These are phyloP conservation scores for Cladosporium phlei DNA, from an alignment of 2,329 filamentous ascomycete species.

Conservation along the genomic window DNA sequence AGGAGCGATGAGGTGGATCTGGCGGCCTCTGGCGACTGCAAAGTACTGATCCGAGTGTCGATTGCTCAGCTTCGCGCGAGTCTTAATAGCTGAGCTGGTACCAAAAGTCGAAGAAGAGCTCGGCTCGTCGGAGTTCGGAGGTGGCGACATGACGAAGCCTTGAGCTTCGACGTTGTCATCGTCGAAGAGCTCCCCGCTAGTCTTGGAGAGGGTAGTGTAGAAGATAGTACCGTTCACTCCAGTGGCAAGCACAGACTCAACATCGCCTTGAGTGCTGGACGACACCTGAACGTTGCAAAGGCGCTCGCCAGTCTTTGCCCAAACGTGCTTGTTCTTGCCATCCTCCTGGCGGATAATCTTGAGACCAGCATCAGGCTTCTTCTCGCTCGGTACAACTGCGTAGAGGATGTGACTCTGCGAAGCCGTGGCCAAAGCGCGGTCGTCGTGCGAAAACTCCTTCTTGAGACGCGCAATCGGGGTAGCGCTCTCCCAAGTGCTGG, in stretches of 20 bases:
- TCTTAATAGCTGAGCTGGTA: slow-evolving; percentile 67
- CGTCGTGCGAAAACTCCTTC: slow-evolving; percentile 96
- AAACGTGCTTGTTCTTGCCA: slow-evolving; percentile 85
- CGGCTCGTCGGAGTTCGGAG: slow-evolving; percentile 80
- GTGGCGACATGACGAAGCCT: slow-evolving; percentile 84
- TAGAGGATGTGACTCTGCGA: slow-evolving; percentile 91
- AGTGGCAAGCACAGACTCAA: slow-evolving; percentile 84
- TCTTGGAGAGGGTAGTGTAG: slow-evolving; percentile 77
- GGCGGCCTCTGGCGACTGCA: slow-evolving; percentile 90
- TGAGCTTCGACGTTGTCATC: slow-evolving; percentile 75
- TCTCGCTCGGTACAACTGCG: slow-evolving; percentile 59
- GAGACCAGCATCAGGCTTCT: slow-evolving; percentile 76
- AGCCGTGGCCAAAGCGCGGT: slow-evolving; percentile 85
- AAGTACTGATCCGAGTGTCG: slow-evolving; percentile 82
- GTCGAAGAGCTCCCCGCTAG: slow-evolving; percentile 73
- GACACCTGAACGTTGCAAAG: slow-evolving; percentile 88
- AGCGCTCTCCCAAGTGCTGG: slow-evolving; percentile 40
- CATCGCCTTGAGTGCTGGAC: slow-evolving; percentile 50
- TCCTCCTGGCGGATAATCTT: slow-evolving; percentile 92
- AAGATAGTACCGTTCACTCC: slow-evolving; percentile 96
- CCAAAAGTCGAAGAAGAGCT: slow-evolving; percentile 63
- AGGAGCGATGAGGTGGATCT: slow-evolving; percentile 79
- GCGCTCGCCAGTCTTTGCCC: slow-evolving; percentile 84
- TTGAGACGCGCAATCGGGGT: slow-evolving; percentile 78
- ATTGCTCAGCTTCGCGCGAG: slow-evolving; percentile 82